These are phyloP conservation scores for Paramecium pentaurelia DNA, from an alignment of 73 alveolate species.

Conservation along the genomic window DNA sequence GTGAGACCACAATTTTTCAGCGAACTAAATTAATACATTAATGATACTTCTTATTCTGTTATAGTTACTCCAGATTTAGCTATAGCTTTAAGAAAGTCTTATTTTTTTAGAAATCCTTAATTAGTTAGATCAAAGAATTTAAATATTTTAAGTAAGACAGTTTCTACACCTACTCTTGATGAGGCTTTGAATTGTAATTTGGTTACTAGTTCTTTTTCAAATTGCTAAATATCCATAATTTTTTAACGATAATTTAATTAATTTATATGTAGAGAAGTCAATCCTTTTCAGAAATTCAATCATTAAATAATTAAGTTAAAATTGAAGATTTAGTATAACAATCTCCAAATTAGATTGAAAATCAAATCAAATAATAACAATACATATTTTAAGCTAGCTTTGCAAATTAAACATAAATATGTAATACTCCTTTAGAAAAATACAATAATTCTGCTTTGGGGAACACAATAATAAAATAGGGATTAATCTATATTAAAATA, in stretches of 20 bases:
- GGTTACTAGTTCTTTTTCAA: conserved; percentile 55
- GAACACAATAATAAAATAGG: not conserved
- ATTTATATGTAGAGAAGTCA: not conserved
- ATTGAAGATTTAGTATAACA: not conserved
- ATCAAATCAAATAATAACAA: not conserved
- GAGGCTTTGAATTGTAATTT: conserved; percentile 51
- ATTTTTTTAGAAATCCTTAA: conserved; percentile 29
- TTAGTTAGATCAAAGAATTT: conserved; percentile 53
- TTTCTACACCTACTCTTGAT: conserved; percentile 40
- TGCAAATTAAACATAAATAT: not conserved
- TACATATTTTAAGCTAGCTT: not conserved
- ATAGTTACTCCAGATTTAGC: conserved; percentile 60
- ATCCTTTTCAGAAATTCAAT: not conserved
- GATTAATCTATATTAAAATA: not conserved
- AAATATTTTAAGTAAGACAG: conserved; percentile 41
- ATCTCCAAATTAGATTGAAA: not conserved
- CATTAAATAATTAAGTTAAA: not conserved
- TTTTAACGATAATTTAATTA: conserved; percentile 21
- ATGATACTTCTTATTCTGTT: not conserved
- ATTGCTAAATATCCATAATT: conserved; percentile 35
- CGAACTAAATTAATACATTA: not conserved
- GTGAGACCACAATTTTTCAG: not conserved
- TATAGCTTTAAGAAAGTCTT: conserved; percentile 57
- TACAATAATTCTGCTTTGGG: not conserved
- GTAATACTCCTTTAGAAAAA: not conserved